phyloP scores from a whole-genome alignment of 768 basidiomycete species.

The Rubroboletus pulcherrimus region DNA sequence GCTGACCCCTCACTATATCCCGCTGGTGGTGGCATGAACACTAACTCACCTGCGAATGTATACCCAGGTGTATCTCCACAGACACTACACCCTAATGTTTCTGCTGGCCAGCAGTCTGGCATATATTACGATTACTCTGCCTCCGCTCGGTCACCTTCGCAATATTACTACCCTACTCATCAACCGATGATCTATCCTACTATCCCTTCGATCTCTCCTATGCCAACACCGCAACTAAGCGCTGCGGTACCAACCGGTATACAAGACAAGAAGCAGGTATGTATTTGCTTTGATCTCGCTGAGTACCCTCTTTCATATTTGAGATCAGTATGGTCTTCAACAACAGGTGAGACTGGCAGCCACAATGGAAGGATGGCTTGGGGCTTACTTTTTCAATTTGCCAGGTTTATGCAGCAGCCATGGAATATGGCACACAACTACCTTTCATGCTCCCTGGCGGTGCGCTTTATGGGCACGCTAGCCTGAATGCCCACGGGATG shows the following conservation, averaged over 20 bases:
- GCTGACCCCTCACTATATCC: slow-evolving; percentile 51
- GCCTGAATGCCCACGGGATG: slow-evolving; percentile 30
- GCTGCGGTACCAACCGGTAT: slow-evolving; percentile 38
- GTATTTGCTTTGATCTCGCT: slow-evolving; percentile 11
- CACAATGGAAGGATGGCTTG: neutral
- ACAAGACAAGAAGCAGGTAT: slow-evolving; percentile 61
- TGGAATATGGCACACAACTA: slow-evolving; percentile 49
- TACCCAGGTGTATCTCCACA: slow-evolving; percentile 48
- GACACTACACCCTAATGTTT: slow-evolving; percentile 39
- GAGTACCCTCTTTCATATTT: slow-evolving; percentile 8
- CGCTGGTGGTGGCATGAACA: slow-evolving; percentile 42
- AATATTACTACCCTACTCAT: slow-evolving; percentile 56
- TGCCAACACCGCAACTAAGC: slow-evolving; percentile 47
- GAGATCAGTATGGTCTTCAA: slow-evolving; percentile 40
- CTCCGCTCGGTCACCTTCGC: slow-evolving; percentile 47
- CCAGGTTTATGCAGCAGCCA: slow-evolving; percentile 40
- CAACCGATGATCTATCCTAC: slow-evolving; percentile 59
- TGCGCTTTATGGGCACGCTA: slow-evolving; percentile 42
- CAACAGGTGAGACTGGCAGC: slow-evolving; percentile 39
- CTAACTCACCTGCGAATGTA: slow-evolving; percentile 41
- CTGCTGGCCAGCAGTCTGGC: slow-evolving; percentile 45
- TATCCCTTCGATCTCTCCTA: slow-evolving; percentile 49
- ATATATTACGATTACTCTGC: slow-evolving; percentile 59
- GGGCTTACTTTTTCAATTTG: neutral
- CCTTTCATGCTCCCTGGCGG: slow-evolving; percentile 43